Evolutionary conservation across 768 basidiomycete genomes (phyloP).

Genomic region (Termitomyces titanicus): DNA sequence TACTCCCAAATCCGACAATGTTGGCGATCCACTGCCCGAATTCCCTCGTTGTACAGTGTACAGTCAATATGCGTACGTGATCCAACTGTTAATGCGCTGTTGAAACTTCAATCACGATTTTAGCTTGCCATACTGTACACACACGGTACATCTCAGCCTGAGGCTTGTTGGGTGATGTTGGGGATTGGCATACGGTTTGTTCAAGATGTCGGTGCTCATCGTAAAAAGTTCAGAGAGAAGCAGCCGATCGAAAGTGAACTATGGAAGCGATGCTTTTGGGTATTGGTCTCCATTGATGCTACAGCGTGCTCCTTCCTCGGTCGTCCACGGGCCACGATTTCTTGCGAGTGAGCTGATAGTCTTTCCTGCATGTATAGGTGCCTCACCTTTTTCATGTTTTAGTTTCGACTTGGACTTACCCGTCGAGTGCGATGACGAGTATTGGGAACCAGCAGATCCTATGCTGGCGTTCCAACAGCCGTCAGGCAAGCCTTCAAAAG

Average conservation of each 20-base stretch:
- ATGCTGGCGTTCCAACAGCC: constrained; percentile 61
- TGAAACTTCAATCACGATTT: neutral
- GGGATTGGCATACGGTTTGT: constrained; percentile 55
- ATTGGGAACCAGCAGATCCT: constrained; percentile 55
- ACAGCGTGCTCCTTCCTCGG: constrained; percentile 16
- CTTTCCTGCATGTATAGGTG: too few species aligned
- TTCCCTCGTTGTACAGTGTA: constrained; percentile 63
- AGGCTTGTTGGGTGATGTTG: constrained; percentile 47
- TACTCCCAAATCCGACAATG: constrained; percentile 60
- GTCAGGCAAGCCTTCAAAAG: constrained; percentile 44
- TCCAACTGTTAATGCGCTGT: constrained; percentile 12
- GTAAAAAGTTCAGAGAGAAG: constrained; percentile 27
- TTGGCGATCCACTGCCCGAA: constrained; percentile 51
- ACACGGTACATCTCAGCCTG: constrained; percentile 41
- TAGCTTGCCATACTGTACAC: constrained; percentile 39
- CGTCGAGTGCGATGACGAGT: constrained; percentile 63
- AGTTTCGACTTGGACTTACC: constrained; percentile 73
- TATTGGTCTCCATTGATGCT: constrained; percentile 20
- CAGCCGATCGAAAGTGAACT: constrained; percentile 51
- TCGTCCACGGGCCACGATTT: constrained; percentile 17
- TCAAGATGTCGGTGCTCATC: constrained; percentile 58
- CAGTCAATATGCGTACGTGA: constrained; percentile 60
- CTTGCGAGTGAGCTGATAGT: constrained; percentile 12
- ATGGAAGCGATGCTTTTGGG: constrained; percentile 56
- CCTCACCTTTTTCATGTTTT: neutral